phyloP scores from a whole-genome alignment of 352 stramenopile genomes.

The Phytophthora cactorum region DNA sequence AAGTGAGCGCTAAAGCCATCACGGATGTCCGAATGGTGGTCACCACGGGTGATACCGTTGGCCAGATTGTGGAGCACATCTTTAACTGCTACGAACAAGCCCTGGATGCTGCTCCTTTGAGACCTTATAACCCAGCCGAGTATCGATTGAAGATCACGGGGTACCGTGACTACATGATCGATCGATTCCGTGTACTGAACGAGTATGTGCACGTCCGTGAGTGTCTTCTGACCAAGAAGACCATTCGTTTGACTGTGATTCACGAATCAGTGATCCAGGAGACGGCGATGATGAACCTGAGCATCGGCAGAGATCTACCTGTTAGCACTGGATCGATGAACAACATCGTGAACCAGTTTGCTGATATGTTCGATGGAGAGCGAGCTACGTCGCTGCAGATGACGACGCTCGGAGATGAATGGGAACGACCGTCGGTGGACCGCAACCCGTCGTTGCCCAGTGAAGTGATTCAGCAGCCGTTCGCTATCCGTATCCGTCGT shows the following conservation, averaged over 20 bases:
- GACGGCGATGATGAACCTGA: slow-evolving; percentile 78
- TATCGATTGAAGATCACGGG: slow-evolving; percentile 89
- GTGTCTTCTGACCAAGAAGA: slow-evolving; percentile 88
- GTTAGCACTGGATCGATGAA: slow-evolving; percentile 36
- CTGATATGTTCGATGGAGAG: slow-evolving; percentile 64
- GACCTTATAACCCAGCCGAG: slow-evolving; percentile 79
- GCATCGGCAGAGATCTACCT: slow-evolving; percentile 70
- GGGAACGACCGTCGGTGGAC: slow-evolving; percentile 55
- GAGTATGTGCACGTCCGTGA: slow-evolving; percentile 91
- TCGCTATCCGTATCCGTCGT: slow-evolving; percentile 74
- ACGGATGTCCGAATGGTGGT: slow-evolving; percentile 90
- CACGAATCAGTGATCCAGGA: slow-evolving; percentile 88
- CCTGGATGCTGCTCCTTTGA: slow-evolving; percentile 74
- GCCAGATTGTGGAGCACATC: slow-evolving; percentile 89
- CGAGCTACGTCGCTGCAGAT: slow-evolving; percentile 69
- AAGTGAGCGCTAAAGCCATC: slow-evolving; percentile 84
- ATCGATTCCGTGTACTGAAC: slow-evolving; percentile 82
- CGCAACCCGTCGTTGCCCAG: slow-evolving; percentile 51
- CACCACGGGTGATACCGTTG: slow-evolving; percentile 81
- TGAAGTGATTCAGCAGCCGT: slow-evolving; percentile 66
- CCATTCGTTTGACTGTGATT: slow-evolving; percentile 83
- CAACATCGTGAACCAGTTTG: slow-evolving; percentile 58
- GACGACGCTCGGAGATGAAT: slow-evolving; percentile 76
- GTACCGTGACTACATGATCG: slow-evolving; percentile 88
- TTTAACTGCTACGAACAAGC: slow-evolving; percentile 90